A percentile compares a stretch with the other conserved stretches of the same genome.
phyloP scores from a whole-genome alignment of 2,329 filamentous ascomycete genomes.

The Colletotrichum sp. region DNA sequence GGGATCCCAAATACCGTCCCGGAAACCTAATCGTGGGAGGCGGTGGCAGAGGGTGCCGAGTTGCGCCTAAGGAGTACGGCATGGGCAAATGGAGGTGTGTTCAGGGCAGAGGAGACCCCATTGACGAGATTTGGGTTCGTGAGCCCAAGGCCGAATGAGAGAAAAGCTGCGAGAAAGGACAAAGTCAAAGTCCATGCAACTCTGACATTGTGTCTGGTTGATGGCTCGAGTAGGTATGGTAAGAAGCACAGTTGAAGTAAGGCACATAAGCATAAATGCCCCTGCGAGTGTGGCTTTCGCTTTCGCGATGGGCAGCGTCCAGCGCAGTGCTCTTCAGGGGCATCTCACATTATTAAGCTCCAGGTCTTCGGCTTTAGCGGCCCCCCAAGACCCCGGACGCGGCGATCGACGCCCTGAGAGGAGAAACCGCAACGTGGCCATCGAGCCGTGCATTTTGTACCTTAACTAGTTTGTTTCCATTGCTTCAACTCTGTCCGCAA shows the following conservation, averaged over 20 bases:
- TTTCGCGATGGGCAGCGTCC: not conserved
- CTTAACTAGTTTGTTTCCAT: no score
- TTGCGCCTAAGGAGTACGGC: conserved; percentile 65
- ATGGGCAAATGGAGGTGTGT: conserved; percentile 77
- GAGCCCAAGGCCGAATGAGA: conserved; percentile 24
- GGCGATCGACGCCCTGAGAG: not conserved
- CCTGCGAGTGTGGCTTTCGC: not conserved
- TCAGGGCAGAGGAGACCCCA: conserved; percentile 66
- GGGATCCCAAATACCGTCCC: conserved; percentile 69
- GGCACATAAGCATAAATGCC: not conserved
- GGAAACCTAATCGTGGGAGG: conserved; percentile 83
- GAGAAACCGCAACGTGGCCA: not conserved
- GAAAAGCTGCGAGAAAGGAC: not conserved
- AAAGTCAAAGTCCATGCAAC: not conserved
- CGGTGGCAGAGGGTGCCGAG: conserved; percentile 71
- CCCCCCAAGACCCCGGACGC: not conserved
- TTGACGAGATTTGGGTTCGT: conserved; percentile 72
- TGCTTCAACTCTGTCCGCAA: not conserved
- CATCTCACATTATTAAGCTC: not conserved
- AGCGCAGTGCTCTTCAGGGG: not conserved
- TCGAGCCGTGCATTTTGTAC: not conserved
- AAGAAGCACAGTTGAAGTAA: not conserved
- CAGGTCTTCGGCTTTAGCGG: not conserved
- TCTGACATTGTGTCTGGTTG: not conserved
- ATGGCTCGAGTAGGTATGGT: not conserved